Evolutionary conservation across 352 stramenopile species (phyloP), one percentile per base, ranked within the genome.

Genomic region (Globisporangium takayamanum): DNA sequence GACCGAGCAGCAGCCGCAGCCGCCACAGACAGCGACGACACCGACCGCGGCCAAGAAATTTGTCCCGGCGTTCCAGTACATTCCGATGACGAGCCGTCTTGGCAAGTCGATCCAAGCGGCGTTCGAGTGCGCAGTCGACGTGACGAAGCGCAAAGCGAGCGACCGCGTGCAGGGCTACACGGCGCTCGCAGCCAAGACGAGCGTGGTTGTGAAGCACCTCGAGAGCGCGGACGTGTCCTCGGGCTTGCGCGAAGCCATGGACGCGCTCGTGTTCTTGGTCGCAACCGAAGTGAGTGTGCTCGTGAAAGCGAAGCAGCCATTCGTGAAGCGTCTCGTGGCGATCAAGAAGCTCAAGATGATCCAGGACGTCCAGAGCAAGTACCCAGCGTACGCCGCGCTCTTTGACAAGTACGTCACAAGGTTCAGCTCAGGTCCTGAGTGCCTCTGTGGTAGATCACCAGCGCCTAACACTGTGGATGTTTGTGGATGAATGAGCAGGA

Each of bases 361-460:
- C 51, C 50, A 59, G 50, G 51, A 64, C 3, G 41, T 59, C 30
- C 58, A 64, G 58, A 53, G 15, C 50, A 64, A 59, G 52, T 64
- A 55, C 52, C 50, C 58, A 5, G 50, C 1, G 2, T 53, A 39
- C n/a, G 50, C 42, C 5, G 20, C 44, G 25, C 50, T 57, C 51
- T 64, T 64, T 49, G 58, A 64, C 46, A 64, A 64, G 58, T 59
- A 58, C 16, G 41, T 45, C 18, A 6, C 5, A 28, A 53, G 5
- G 33, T 11, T 39, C 33, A 36, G 33, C 33, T 7, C 3, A 1
- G 6, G 33, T 11, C 33, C 2, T 39, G 33, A 7, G 33, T 39
- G 33, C 5, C 28, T 30, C 28, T 30, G 28, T 2, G 28, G 28
- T 5, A 30, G 3, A 11, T 7, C 3, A 7, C 4, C 10, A 11